Evolutionary conservation across 768 basidiomycete species (phyloP).

Genomic region (Boletus sp.): DNA sequence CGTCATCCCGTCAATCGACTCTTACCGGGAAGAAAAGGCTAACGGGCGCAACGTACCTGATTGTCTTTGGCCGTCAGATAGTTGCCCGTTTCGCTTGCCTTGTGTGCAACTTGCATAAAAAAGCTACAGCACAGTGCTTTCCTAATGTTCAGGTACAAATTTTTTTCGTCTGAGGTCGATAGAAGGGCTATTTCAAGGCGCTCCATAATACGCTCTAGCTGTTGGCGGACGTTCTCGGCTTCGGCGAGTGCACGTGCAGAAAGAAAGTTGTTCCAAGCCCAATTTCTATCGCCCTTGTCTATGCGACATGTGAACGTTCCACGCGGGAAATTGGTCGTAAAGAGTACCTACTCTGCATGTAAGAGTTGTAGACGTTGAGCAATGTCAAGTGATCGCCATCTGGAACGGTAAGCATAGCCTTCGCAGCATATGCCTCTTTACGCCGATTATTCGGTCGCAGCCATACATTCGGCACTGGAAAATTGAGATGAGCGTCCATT

Average conservation of each 20-base stretch:
- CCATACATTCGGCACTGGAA: constrained; percentile 85
- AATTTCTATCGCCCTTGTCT: constrained; percentile 80
- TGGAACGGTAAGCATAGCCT: constrained; percentile 82
- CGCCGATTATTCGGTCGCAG: constrained; percentile 83
- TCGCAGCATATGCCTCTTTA: constrained; percentile 91
- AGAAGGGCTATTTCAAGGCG: constrained; percentile 78
- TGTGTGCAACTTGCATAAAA: constrained; percentile 98
- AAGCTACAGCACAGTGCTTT: constrained; percentile 87
- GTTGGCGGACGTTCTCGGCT: constrained; percentile 91
- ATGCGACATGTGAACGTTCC: neutral
- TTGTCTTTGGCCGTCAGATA: constrained; percentile 96
- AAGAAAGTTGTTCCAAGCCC: constrained; percentile 91
- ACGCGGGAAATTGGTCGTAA: neutral
- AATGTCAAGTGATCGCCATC: constrained; percentile 95
- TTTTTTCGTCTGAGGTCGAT: constrained; percentile 64
- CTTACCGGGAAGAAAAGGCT: neutral
- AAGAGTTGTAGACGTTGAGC: constrained; percentile 94
- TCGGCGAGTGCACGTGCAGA: constrained; percentile 80
- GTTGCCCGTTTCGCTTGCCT: constrained; percentile 84
- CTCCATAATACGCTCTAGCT: constrained; percentile 90
- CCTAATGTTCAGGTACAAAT: constrained; percentile 72
- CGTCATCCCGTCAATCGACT: neutral
- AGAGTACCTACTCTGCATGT: constrained; percentile 64
- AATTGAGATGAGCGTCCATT: neutral
- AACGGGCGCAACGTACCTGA: constrained; percentile 50